Evolutionary conservation across 225 moss, liverwort and hornwort genomes (phyloP).

Genomic region (Ulota crispa): DNA sequence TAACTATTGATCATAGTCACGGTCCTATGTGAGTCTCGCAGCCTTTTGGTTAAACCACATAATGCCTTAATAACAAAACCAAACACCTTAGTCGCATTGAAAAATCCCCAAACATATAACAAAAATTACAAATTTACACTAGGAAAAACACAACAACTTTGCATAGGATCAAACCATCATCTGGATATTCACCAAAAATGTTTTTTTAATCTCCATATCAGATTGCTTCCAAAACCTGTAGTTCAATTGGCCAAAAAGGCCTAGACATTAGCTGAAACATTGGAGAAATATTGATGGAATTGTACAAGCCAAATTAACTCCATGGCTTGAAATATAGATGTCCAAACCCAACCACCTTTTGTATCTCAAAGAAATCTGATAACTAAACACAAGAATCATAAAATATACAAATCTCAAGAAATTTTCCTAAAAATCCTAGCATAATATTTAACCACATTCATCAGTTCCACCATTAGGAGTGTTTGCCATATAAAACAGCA

Average conservation of each 20-base stretch:
- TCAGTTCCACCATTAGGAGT: not conserved
- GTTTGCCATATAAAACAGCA: not conserved
- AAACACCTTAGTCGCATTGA: not conserved
- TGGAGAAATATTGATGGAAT: not conserved
- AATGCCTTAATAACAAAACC: not conserved
- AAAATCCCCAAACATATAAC: not conserved
- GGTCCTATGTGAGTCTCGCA: not conserved
- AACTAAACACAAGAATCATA: not conserved
- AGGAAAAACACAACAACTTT: not conserved
- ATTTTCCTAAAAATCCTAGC: not conserved
- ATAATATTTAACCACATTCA: not conserved
- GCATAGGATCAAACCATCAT: slow-evolving; percentile 10
- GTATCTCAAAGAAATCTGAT: not conserved
- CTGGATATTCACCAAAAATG: slow-evolving; percentile 33
- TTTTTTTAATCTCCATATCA: slow-evolving; percentile 30
- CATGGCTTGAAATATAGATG: not conserved
- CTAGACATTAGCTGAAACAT: not conserved
- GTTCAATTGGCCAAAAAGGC: not conserved
- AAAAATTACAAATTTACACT: not conserved
- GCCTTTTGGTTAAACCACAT: not conserved
- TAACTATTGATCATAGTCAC: not conserved
- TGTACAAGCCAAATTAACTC: not conserved
- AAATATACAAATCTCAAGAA: not conserved
- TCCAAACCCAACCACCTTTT: slow-evolving; percentile 6
- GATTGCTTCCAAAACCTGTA: slow-evolving; percentile 41